Base-by-base conservation (phyloP, 1,139 yeast genomes). In the Ogataea hybrid region DNA sequence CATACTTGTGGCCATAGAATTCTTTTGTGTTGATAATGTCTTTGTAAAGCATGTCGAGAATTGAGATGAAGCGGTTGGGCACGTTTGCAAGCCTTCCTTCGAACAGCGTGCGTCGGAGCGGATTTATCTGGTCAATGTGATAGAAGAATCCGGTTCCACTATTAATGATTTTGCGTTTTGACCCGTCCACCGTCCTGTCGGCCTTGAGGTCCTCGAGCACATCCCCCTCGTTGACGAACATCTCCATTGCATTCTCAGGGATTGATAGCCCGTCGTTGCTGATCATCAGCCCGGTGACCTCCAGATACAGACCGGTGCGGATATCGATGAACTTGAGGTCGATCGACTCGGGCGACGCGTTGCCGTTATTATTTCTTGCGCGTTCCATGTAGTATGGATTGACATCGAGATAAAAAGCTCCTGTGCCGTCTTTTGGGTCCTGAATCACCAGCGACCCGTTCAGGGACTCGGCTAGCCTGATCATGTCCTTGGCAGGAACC, bases 261-360 rank as follows among this genome's bases (percentile, higher is more conserved):
- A 56, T 25, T 2, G 35, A 25, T 14, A 52, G 28, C 10, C 45
- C 48, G 35, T 47, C 46, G 30, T 41, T 37, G 32, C 51, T 53
- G 32, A 31, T 42, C 53, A 48, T 58, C 53, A 57, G 36, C 2
- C 61, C 78, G 2, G 74, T 70, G 25, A 77, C 64, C 51, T 76
- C 81, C 35, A 77, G 69, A 48, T 74, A 77, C 25, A 71, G 56
- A 2, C 82, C 82, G 0, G 76, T 70, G 22, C 63, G 59, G 1
- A 67, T 63, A 53, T 77, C 82, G 27, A 77, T 71, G 48, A 77
- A 72, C 41, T 80, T 61, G 1, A 78, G 78, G 60, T 77, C 82
- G 4, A 74, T 67, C 3, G 65, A 59, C 49, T 77, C 79, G 2
- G 67, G 63, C 1, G 75, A 56, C 2, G 66, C 65, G 42, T 62